These are phyloP conservation scores for Penicillium cataractarum DNA, from an alignment of 495 filamentous ascomycete genomes.

Conservation along the genomic window DNA sequence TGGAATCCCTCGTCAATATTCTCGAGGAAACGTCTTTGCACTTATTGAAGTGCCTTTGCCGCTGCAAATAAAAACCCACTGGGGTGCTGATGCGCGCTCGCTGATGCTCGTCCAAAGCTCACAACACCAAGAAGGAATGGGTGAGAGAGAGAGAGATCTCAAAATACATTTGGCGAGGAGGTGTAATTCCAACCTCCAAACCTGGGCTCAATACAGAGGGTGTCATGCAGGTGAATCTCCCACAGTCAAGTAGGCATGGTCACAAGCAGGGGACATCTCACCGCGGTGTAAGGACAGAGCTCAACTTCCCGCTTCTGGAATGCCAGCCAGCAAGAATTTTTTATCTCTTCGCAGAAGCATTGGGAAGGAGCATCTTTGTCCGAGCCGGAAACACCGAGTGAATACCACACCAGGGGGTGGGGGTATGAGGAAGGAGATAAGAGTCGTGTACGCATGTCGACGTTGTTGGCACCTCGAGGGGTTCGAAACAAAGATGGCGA, in stretches of 20 bases:
- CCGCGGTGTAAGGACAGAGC: slow-evolving; percentile 46
- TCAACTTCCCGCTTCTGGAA: slow-evolving; percentile 51
- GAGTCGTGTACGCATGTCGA: slow-evolving; percentile 40
- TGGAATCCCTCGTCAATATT: slow-evolving; percentile 11
- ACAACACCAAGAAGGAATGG: slow-evolving; percentile 25
- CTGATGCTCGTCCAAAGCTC: slow-evolving; percentile 51
- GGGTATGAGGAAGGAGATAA: slow-evolving; percentile 29
- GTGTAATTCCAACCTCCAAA: slow-evolving; percentile 30
- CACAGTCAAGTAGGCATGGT: slow-evolving; percentile 16
- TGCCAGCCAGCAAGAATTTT: slow-evolving; percentile 32
- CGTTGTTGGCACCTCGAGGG: slow-evolving; percentile 46
- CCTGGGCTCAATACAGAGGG: slow-evolving; percentile 43
- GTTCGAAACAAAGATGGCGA: slow-evolving; percentile 54
- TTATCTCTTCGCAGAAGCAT: slow-evolving; percentile 32
- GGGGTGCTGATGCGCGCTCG: slow-evolving; percentile 66
- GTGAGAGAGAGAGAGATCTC: slow-evolving; percentile 30
- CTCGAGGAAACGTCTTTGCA: background rate
- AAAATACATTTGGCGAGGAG: slow-evolving; percentile 28
- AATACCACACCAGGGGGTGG: slow-evolving; percentile 31
- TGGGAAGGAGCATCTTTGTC: slow-evolving; percentile 47
- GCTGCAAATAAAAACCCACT: slow-evolving; percentile 29
- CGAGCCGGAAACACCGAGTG: slow-evolving; percentile 34
- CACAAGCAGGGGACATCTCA: slow-evolving; percentile 27
- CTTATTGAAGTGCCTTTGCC: background rate
- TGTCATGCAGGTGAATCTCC: slow-evolving; percentile 28